Percentiles rank a stretch among this genome's conserved stretches.
These are phyloP conservation scores for Lactarius pseudohatsudake DNA, from an alignment of 768 basidiomycete genomes.

Conservation along the genomic window DNA sequence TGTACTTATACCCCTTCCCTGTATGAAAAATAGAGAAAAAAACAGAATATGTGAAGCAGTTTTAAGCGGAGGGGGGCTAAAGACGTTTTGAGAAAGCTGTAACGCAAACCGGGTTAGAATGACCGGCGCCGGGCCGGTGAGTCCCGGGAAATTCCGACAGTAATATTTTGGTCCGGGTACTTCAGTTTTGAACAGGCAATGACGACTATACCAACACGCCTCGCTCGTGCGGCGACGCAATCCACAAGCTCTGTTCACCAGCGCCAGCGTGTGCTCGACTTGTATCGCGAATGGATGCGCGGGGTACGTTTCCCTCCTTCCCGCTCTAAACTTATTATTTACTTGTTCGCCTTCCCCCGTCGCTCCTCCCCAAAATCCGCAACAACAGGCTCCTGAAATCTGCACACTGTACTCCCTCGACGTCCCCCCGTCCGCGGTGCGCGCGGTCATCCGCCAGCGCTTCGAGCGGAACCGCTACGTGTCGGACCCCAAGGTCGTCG, in stretches of 20 bases:
- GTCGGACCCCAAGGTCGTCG: slow-evolving; percentile 77
- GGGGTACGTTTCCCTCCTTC: slow-evolving; percentile 54
- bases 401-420: slow-evolving; percentile 78
- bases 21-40: too few relatives aligned
- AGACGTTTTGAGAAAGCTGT: too few relatives aligned
- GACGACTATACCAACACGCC: slow-evolving; percentile 87
- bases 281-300: slow-evolving; percentile 95
- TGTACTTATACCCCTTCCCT: too few relatives aligned
- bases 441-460: slow-evolving; percentile 78
- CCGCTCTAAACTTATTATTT: background rate
- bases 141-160: background rate
- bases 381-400: slow-evolving; percentile 84
- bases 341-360: background rate
- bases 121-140: background rate
- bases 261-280: slow-evolving; percentile 62
- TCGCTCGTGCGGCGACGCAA: slow-evolving; percentile 68
- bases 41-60: too few relatives aligned
- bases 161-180: too few relatives aligned
- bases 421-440: slow-evolving; percentile 72
- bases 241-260: slow-evolving; percentile 62
- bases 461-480: slow-evolving; percentile 87
- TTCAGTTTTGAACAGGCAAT: slow-evolving; percentile 36
- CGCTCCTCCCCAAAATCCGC: background rate
- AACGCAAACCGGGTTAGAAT: too few relatives aligned
- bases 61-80: too few relatives aligned